Base-by-base conservation (phyloP, 805 yeast species). In the Kregervanrija fluxuum region DNA sequence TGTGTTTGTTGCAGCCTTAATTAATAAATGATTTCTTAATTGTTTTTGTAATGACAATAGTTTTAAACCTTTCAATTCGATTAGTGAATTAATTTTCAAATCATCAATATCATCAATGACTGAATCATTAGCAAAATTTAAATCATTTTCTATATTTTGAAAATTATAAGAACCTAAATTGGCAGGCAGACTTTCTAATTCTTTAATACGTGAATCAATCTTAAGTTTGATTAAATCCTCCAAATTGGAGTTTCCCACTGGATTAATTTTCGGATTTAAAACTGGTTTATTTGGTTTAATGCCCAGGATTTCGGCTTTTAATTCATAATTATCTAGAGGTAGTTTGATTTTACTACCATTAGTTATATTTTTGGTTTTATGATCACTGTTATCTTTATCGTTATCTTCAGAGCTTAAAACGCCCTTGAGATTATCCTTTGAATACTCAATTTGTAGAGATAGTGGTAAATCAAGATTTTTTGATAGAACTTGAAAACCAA, bases 1-100 rank as follows among this genome's bases (percentile, higher is more conserved):
- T 5, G 83, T 44, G 74, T 55, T 49, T 8, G 61, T 50, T 16
- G 62, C 53, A 3, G 56, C 47, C 33, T 56, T 54, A 33, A 59
- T 61, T n/a, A 84, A 61, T 16, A 85, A 59, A 49, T 70, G 72
- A 55, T 80, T 82, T 59, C 87, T 80, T 42, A 84, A 52, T 46
- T 77, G 78, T 56, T 85, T 85, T 59, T 85, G 95, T 52, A 80
- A 77, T 1, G 84, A 70, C 44, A 85, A 67, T 4, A 84, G 60
- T 52, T 80, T 77, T 47, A 85, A 66, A 1, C 85, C 68, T 59
- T 84, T 85, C 54, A 85, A 66, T 63, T 85, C 95, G 35, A 85
- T 69, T 32, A 85, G 63, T 5, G 88, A 79, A 44, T 71, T 74
- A n/a, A 82, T 60, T 60, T 85, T 85, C 44, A 82, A 61, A 12